Evolutionary conservation across 2,329 filamentous ascomycete genomes (phyloP).

Genomic region (Zalaria sp.): DNA sequence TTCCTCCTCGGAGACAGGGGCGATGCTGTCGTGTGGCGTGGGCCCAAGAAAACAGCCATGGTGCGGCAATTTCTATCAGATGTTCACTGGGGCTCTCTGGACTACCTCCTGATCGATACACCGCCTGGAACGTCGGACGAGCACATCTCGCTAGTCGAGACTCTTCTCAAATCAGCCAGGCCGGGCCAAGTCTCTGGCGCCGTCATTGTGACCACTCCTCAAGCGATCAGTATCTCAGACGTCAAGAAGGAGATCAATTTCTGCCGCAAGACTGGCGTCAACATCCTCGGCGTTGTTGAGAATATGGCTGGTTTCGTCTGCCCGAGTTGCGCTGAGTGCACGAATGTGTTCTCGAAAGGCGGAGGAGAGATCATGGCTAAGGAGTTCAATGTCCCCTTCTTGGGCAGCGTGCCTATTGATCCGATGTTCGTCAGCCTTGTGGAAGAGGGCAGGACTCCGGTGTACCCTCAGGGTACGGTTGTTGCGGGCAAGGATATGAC

Average conservation of each 20-base stretch:
- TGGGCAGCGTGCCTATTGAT: constrained; percentile 84
- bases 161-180: constrained; percentile 20
- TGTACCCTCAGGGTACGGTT: constrained; percentile 54
- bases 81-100: constrained; percentile 75
- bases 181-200: constrained; percentile 67
- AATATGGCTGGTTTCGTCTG: constrained; percentile 96
- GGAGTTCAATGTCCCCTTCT: constrained; percentile 70
- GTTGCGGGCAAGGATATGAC: constrained; percentile 40
- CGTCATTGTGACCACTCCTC: constrained; percentile 89
- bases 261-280: constrained; percentile 68
- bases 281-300: constrained; percentile 78
- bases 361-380: constrained; percentile 80
- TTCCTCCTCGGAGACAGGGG: constrained; percentile 73
- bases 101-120: constrained; percentile 89
- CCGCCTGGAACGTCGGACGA: constrained; percentile 94
- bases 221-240: constrained; percentile 84
- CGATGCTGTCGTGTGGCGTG: constrained; percentile 93
- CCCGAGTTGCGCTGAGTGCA: constrained; percentile 64
- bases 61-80: constrained; percentile 90
- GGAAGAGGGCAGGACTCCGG: constrained; percentile 55
- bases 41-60: constrained; percentile 98
- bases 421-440: constrained; percentile 80
- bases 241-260: constrained; percentile 94
- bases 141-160: constrained; percentile 89
- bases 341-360: constrained; percentile 83